phyloP scores from a whole-genome alignment of 202 grass and related monocot species.

The Bolboschoenoplectus hybrid region DNA sequence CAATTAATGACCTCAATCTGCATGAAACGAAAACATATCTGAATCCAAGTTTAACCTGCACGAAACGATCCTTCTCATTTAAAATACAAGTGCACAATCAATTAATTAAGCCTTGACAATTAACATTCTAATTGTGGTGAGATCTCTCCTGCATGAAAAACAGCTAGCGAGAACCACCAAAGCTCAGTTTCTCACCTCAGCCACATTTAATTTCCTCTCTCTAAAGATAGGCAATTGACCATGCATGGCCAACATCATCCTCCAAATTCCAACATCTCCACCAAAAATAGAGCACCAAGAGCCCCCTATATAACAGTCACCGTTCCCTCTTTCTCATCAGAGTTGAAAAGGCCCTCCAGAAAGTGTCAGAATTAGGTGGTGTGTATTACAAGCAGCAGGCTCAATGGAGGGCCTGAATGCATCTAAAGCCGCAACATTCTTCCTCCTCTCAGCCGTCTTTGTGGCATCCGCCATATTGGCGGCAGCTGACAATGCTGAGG shows the following conservation, averaged over 20 bases:
- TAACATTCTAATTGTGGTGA: conserved; percentile 35
- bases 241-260: neutral
- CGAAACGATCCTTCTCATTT: neutral
- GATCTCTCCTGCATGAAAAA: neutral
- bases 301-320: conserved; percentile 1
- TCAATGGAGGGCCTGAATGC: conserved; percentile 39
- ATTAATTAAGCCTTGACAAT: neutral
- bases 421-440: conserved; percentile 32
- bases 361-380: neutral
- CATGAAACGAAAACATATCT: neutral
- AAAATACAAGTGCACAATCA: neutral
- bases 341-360: conserved; percentile 15
- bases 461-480: conserved; percentile 42
- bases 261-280: conserved; percentile 20
- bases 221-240: conserved; percentile 18
- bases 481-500: conserved; percentile 38
- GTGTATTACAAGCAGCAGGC: neutral
- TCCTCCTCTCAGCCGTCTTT: conserved; percentile 57
- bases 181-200: conserved; percentile 18
- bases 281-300: conserved; percentile 12
- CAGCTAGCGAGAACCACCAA: neutral
- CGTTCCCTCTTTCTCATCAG: neutral
- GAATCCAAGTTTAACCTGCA: neutral
- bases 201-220: neutral
- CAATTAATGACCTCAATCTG: too few species aligned